phyloP scores from a whole-genome alignment of 2,329 filamentous ascomycete genomes.

The Sphaceloma murrayae region DNA sequence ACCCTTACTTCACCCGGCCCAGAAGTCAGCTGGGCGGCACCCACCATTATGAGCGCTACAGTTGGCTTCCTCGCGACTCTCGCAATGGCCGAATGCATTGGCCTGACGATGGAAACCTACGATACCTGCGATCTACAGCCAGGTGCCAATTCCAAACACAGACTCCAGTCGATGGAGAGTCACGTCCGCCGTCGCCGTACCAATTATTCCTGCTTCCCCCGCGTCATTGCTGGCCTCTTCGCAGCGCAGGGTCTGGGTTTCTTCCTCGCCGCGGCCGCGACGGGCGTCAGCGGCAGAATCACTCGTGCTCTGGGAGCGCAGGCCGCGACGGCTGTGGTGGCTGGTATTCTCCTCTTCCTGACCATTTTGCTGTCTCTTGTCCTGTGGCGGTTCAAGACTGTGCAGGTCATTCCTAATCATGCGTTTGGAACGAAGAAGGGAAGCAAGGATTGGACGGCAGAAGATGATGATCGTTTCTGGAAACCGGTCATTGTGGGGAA shows the following conservation, averaged over 20 bases:
- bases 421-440: conserved; percentile 44
- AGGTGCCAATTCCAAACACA: conserved; percentile 50
- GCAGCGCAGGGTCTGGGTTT: conserved; percentile 61
- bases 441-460: conserved; percentile 33
- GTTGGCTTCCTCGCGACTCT: conserved; percentile 64
- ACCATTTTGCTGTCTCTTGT: conserved; percentile 54
- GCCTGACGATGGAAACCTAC: conserved; percentile 70
- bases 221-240: conserved; percentile 62
- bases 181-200: conserved; percentile 43
- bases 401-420: conserved; percentile 59
- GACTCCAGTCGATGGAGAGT: conserved; percentile 37
- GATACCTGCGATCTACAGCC: conserved; percentile 72
- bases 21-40: conserved; percentile 51
- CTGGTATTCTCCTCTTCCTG: conserved; percentile 55
- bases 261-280: conserved; percentile 57
- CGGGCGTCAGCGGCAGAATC: conserved; percentile 57
- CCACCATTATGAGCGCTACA: conserved; percentile 54
- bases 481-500: conserved; percentile 62
- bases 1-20: conserved; percentile 56
- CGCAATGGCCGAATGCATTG: conserved; percentile 65
- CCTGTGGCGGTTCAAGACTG: conserved; percentile 54
- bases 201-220: conserved; percentile 67
- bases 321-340: conserved; percentile 57
- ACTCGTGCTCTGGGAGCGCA: conserved; percentile 58
- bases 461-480: conserved; percentile 50